phyloP scores from a whole-genome alignment of 441 rosid species.

The Jatropha multifida region DNA sequence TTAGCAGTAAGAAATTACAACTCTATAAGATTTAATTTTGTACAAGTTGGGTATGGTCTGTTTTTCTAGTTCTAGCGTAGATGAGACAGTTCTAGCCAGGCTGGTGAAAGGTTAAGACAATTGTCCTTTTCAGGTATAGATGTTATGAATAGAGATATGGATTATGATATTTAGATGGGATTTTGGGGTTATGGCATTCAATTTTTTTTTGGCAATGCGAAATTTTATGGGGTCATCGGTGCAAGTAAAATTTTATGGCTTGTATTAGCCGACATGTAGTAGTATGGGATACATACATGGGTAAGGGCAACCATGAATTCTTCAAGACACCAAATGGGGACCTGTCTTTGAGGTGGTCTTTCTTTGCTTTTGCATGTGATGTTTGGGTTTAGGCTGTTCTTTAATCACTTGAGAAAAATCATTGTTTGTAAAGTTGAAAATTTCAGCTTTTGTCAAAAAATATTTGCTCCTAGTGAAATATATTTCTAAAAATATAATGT shows the following conservation, averaged over 20 bases:
- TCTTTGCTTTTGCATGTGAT: constrained; percentile 8
- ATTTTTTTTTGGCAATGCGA: constrained; percentile 1
- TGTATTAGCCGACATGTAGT: constrained; percentile 8
- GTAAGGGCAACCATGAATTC: constrained; percentile 4
- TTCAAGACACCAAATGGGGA: constrained; percentile 7
- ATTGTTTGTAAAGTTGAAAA: no score
- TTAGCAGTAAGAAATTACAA: background rate
- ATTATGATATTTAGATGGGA: constrained; percentile 9
- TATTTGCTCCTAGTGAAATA: no score
- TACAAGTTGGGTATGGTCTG: background rate
- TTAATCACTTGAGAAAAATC: no score
- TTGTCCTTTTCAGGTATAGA: constrained; percentile 17
- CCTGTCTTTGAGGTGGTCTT: constrained; percentile 8
- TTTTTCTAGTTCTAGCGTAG: constrained; percentile 6
- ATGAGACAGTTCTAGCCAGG: constrained; percentile 40
- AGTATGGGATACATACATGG: background rate
- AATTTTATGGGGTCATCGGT: constrained; percentile 7
- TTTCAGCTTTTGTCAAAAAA: no score
- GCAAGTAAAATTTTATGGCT: background rate
- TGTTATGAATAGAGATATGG: background rate
- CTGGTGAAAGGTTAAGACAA: constrained; percentile 34
- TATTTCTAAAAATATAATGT: no score
- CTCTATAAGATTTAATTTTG: background rate
- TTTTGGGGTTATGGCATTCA: constrained; percentile 12
- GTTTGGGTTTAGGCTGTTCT: background rate